Base-by-base conservation (phyloP, 148 eudicot genomes). In the Heliosperma pusillum region DNA sequence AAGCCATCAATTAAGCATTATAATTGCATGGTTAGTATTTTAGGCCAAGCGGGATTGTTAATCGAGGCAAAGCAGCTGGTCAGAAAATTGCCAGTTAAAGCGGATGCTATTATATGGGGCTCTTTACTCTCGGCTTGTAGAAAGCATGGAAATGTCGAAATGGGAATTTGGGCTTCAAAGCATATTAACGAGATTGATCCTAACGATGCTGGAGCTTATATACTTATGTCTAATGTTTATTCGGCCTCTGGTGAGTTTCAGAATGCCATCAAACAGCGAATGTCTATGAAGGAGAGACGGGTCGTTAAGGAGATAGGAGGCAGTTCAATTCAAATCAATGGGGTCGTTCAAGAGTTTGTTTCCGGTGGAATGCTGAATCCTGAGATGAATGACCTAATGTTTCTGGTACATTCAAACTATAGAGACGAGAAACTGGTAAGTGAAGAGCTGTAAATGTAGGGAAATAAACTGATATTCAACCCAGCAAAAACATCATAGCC, bases 101-200 rank as follows among this genome's bases (percentile, higher is more conserved):
- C 91, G 19, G 91, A 84, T 80, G 76, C 77, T 56, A 64, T 79
- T 9, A 80, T 80, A 21, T 88, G 86, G 89, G 83, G 89, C 0
- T 84, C 89, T 9, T 81, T 88, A 50, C 89, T 88, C 40, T 84
- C 89, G 16, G 85, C 85, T 79, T 84, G 89, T 74, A 74, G 81
- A 78, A 86, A 79, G 78, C 83, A 84, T 73, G 84, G 75, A 66
- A 78, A 86, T 75, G 21, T 79, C 4, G 82, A 86, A 30, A 80
- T 86, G 83, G 87, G 85, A 29, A 29, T 61, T 47, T 52, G 80
- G 74, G 91, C 78, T 20, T 81, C 86, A 20, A 64, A 67, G 15
- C 74, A 77, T 36, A 69, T 82, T 10, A 59, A 53, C 7, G 80
- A 82, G 74, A 69, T 79, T 68, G 71, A 84, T 71, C 67, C 79